phyloP scores from a whole-genome alignment of 2,329 filamentous ascomycete species.

The Rachicladosporium sp. region DNA sequence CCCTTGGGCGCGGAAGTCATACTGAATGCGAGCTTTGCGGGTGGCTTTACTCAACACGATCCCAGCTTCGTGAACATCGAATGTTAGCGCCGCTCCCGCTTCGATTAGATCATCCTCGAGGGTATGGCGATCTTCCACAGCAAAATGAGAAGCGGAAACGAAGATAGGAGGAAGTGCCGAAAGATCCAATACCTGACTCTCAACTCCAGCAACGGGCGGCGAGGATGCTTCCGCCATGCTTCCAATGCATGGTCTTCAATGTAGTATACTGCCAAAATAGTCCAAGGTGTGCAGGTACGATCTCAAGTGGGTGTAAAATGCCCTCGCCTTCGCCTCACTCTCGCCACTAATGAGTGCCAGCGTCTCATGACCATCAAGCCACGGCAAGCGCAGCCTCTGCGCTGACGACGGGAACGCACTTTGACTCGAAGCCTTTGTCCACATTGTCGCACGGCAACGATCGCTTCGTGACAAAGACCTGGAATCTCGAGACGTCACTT shows the following conservation, averaged over 20 bases:
- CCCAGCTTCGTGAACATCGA: constrained; percentile 57
- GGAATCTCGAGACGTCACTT: too few relatives aligned
- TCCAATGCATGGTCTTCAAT: background rate
- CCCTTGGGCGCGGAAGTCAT: constrained; percentile 62
- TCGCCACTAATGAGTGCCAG: too few relatives aligned
- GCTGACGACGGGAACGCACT: too few relatives aligned
- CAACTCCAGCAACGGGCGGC: background rate
- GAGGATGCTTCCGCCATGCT: constrained; percentile 2
- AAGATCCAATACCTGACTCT: constrained; percentile 25
- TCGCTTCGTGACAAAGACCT: too few relatives aligned
- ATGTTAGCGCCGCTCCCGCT: constrained; percentile 49
- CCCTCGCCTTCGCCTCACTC: too few relatives aligned
- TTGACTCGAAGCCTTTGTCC: too few relatives aligned
- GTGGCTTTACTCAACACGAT: constrained; percentile 64
- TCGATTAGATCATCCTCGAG: constrained; percentile 51
- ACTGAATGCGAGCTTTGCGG: constrained; percentile 56
- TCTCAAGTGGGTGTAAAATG: too few relatives aligned
- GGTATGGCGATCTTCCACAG: constrained; percentile 47
- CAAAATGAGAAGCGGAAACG: constrained; percentile 59
- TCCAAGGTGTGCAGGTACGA: too few relatives aligned
- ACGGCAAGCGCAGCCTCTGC: too few relatives aligned
- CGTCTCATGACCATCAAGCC: too few relatives aligned
- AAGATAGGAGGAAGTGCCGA: constrained; percentile 51
- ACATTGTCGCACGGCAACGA: too few relatives aligned
- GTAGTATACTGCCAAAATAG: too few relatives aligned